Base-by-base conservation (phyloP, 495 filamentous ascomycete genomes). In the Rostrohypoxylon terebratum region DNA sequence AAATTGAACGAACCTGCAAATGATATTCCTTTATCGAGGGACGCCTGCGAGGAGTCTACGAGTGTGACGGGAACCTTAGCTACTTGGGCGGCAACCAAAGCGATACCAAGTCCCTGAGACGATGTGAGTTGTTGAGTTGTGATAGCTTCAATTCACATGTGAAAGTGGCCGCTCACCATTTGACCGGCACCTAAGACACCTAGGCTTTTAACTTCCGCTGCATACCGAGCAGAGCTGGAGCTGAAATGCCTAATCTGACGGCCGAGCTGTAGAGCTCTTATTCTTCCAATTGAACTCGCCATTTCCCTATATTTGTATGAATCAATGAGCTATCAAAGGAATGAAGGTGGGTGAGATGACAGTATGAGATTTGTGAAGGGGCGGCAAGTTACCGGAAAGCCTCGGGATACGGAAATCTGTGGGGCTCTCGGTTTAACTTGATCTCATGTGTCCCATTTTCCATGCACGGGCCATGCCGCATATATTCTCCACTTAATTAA, bases 121-220 rank as follows among this genome's bases (percentile, higher is more conserved):
- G 36, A 8, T 25, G 48, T 65, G 34, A 67, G 71, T 16, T 62
- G 69, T 16, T 61, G 59, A 68, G 21, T 55, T 44, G 75, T 67
- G 44, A 71, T 11, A 33, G 51, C 28, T 11, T 47, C 16, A 28
- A 34, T 59, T 79, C 63, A 65, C 71, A 73, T 73, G 66, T 59
- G 68, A 71, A 45, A 33, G 33, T 72, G 54, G 16, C 13, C 73
- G 78, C 81, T 79, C 83, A 96, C 94, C 94, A 98, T 98, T 79
- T 98, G 96, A 16, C 96, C 96, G 53, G 95, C 96, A 66, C 96
- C 96, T 73, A 99, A 83, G 33, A 99, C 96, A 64, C 96, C 96
- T 18, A 99, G 83, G 60, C 88, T 90, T 83, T 94, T 96, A 50
- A 98, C 92, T 81, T 94, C 90, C 73, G 89, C 87, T 74, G 89